Conservation (phyloP, 2,329 filamentous ascomycete genomes). For the Ophiocordyceps sinensis region DNA sequence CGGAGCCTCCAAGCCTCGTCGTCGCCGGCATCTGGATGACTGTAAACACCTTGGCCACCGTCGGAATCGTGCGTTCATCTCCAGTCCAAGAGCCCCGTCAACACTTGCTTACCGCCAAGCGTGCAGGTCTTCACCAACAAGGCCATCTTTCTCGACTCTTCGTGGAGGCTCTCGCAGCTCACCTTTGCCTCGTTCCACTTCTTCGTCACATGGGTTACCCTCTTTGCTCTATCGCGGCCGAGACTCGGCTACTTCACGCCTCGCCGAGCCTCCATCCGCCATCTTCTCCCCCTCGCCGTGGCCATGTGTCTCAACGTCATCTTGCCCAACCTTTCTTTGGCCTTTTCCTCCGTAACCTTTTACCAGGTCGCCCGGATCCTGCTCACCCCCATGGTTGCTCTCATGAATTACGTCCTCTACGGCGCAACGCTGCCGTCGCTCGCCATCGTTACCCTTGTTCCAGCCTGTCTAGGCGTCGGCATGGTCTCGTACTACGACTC, state of each 20-base stretch:
- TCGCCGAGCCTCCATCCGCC: slow-evolving; percentile 35
- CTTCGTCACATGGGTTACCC: slow-evolving; percentile 47
- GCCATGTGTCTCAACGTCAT: slow-evolving; percentile 58
- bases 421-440: slow-evolving; percentile 36
- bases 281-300: slow-evolving; percentile 48
- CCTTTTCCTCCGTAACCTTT: slow-evolving; percentile 53
- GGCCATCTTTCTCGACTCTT: slow-evolving; percentile 50
- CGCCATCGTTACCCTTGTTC: slow-evolving; percentile 40
- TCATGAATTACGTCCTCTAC: slow-evolving; percentile 51
- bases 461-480: slow-evolving; percentile 49
- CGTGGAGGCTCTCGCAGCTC: slow-evolving; percentile 46
- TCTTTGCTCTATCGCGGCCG: slow-evolving; percentile 47
- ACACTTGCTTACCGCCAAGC: slow-evolving; percentile 3
- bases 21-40: slow-evolving; percentile 34
- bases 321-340: slow-evolving; percentile 52
- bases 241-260: slow-evolving; percentile 43
- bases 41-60: slow-evolving; percentile 47
- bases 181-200: slow-evolving; percentile 58
- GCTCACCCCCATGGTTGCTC: slow-evolving; percentile 48
- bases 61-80: slow-evolving; percentile 38
- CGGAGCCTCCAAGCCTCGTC: neutral
- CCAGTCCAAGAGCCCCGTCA: neutral
- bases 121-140: slow-evolving; percentile 55
- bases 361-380: slow-evolving; percentile 57
- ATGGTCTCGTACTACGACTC: slow-evolving; percentile 57